Evolutionary conservation across 2,329 filamentous ascomycete genomes (phyloP).

Genomic region (Fusarium newnesense): DNA sequence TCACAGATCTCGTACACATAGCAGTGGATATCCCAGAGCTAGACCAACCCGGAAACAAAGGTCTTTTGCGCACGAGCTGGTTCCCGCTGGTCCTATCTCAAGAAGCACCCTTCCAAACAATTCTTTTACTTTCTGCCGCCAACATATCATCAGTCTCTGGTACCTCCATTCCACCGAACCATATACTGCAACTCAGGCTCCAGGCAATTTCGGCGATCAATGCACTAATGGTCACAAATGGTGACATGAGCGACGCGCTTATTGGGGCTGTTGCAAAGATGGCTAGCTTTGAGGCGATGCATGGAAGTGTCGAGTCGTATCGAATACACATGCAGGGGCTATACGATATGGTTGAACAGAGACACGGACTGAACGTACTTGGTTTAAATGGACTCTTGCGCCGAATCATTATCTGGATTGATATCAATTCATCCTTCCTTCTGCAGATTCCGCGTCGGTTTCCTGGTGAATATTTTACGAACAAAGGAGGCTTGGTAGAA

Average conservation of each 20-base stretch:
- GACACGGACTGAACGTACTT: neutral
- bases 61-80: neutral
- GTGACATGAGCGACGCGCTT: fast-evolving
- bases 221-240: neutral
- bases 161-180: fast-evolving
- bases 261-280: neutral
- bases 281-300: neutral
- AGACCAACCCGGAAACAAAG: neutral
- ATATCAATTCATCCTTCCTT: neutral
- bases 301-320: neutral
- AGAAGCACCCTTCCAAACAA: neutral
- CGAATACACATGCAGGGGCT: neutral
- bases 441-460: neutral
- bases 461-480: neutral
- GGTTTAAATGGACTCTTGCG: neutral
- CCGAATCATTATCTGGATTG: neutral
- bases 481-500: fast-evolving
- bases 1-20: neutral
- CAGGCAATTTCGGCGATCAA: neutral
- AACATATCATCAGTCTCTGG: neutral
- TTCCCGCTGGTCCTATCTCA: fast-evolving
- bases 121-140: neutral
- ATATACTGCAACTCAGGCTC: neutral
- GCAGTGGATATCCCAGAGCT: neutral
- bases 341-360: neutral